Base-by-base conservation (phyloP, 306 rosid species). In the Albizia julibrissin region DNA sequence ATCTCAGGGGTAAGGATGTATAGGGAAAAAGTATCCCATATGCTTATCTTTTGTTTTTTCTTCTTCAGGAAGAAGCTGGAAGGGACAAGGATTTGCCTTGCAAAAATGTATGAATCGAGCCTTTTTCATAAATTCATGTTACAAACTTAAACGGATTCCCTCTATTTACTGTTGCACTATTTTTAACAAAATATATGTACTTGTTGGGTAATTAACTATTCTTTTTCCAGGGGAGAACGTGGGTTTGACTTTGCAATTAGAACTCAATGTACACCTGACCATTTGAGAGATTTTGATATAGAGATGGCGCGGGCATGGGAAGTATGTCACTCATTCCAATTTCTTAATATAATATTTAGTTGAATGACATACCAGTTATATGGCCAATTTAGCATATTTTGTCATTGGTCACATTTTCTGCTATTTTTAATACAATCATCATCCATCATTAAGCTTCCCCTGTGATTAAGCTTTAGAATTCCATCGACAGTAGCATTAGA, bases 291-390 rank as follows among this genome's bases (percentile, higher is more conserved):
- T 34, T 91, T 91, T 82, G 89, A 91, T 78, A 82, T 84, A 62
- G 94, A 91, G 79, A 89, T 91, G 94, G 62, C 89, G 24, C 49
- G 52, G 76, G 91, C 92, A 68, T 91, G 94, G 92, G 92, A 91
- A 68, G 94, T 91, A 88, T 76, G 92, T 83, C 79, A 66, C 62
- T 71, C 61, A 18, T 26, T 70, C 59, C 24, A 52, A 18, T 52
- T 52, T 52, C 47, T 52, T 52, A 52, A 52, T 72, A 44, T 46
- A 46, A 13, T 46, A 43, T 44, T 14, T 72, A 24, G n/a, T 16
- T 46, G 59, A 46, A 26, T 26, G 40, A 24, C 6, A 13, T 72
- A 46, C 34, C 37, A 40, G 4, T 12, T 19, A 52, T 19, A 46
- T 72, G 61, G 59, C 27, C 62, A 39, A 16, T 72, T 37, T 44